Base-by-base conservation (phyloP, 2,329 filamentous ascomycete genomes). In the Diaporthe longicolla region DNA sequence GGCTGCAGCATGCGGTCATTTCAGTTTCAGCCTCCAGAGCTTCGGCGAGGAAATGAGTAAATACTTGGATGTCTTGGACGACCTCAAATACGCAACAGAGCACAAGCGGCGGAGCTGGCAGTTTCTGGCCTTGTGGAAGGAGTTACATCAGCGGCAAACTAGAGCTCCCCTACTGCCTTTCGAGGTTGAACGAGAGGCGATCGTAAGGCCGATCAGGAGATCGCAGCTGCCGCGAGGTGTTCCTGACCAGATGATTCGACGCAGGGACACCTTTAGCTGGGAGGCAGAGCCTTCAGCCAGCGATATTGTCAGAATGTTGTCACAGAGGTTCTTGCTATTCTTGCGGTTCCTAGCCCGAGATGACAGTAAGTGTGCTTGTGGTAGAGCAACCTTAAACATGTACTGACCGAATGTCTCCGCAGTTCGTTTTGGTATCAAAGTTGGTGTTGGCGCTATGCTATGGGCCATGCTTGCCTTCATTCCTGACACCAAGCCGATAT, bases 1-100 rank as follows among this genome's bases (percentile, higher is more conserved):
- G 15, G 95, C 96, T 54, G 96, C 97, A n/a, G 97, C 95, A 73
- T 99, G 97, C 80, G 96, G 97, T 0, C 95, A 98, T 83, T 99
- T 98, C 81, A 96, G 94, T 80, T 98, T 97, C 81, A 97, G 94
- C 57, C 86, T 99, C 35, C 90, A 97, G 76, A 94, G 97, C 77
- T 96, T 98, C 80, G 95, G 95, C 0, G 94, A 97, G 80, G 95
- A 98, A 80, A 93, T 97, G 85, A 91, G 94, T 77, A 90, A 89
- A 17, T 97, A 97, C 78, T 83, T 99, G 58, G 91, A 94, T 70
- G 92, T 97, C 0, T 85, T 99, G 6, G 95, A 98, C 79, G 94
- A 98, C 55, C 84, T 98, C 54, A 95, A 97, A 81, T 89, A 93
- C 76, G 85, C 90, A 24, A 91, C 91, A 35, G 90, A 93, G 75